Percentiles rank a stretch among this genome's conserved stretches.
Conservation (phyloP, 805 yeast genomes). For the Starmerella kuoi region DNA sequence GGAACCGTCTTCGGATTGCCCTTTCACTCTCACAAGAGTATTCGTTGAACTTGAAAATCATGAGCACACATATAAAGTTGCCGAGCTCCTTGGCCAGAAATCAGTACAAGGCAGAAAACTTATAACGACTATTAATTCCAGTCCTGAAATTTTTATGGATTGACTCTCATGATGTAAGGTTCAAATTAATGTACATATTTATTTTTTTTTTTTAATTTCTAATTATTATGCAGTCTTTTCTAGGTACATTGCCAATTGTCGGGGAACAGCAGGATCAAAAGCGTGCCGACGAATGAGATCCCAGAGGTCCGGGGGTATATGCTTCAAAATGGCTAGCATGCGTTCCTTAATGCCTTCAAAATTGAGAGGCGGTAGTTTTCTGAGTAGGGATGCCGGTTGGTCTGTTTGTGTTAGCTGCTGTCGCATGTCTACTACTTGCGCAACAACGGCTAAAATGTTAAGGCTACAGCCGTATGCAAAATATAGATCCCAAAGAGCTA, state of each 20-base stretch:
- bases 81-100: slow-evolving; percentile 4
- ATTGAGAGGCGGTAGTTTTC: slow-evolving; percentile 60
- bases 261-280: slow-evolving; percentile 32
- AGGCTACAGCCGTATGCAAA: slow-evolving; percentile 85
- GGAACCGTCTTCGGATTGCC: not conserved
- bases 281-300: slow-evolving; percentile 53
- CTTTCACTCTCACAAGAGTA: slow-evolving; percentile 7
- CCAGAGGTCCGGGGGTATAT: slow-evolving; percentile 55
- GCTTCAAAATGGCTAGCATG: slow-evolving; percentile 67
- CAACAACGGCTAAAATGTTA: slow-evolving; percentile 72
- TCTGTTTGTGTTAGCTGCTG: slow-evolving; percentile 43
- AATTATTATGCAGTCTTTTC: too few species aligned
- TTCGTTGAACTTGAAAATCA: slow-evolving; percentile 4
- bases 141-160: too few species aligned
- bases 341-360: slow-evolving; percentile 66
- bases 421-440: slow-evolving; percentile 64
- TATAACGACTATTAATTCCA: not conserved
- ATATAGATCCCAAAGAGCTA: slow-evolving; percentile 78
- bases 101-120: slow-evolving; percentile 10
- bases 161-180: not conserved
- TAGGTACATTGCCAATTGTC: slow-evolving; percentile 12
- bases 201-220: too few species aligned
- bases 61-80: not conserved
- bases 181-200: not conserved
- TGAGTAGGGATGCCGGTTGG: slow-evolving; percentile 61